phyloP scores from a whole-genome alignment of 805 yeast genomes.

The Metschnikowia picachoensis region DNA sequence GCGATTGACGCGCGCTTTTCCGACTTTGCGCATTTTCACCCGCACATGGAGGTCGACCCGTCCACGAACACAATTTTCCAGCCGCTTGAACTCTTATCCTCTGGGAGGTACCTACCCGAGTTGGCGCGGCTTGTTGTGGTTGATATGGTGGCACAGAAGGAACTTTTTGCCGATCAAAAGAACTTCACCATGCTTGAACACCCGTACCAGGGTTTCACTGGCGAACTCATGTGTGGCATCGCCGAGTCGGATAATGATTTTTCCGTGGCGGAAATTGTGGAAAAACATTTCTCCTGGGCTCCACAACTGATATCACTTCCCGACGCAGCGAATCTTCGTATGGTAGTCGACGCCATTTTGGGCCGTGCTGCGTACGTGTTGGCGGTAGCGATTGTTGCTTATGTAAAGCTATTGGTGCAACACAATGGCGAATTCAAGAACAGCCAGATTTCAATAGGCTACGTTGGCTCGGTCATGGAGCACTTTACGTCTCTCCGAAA shows the following conservation, averaged over 20 bases:
- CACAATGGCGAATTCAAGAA: conserved; percentile 19
- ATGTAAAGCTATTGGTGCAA: conserved; percentile 26
- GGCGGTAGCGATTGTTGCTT: conserved; percentile 40
- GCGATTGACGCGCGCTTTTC: conserved; percentile 32
- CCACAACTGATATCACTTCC: conserved; percentile 13
- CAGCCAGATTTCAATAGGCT: conserved; percentile 37
- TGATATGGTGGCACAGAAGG: conserved; percentile 28
- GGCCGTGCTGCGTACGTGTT: conserved; percentile 44
- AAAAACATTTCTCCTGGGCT: conserved; percentile 22
- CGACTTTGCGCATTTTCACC: conserved; percentile 18
- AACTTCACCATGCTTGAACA: conserved; percentile 13
- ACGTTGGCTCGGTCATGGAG: conserved; percentile 50
- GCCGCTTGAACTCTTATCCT: conserved; percentile 52
- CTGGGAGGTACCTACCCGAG: conserved; percentile 58
- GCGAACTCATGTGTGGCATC: conserved; percentile 40
- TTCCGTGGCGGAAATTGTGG: conserved; percentile 20
- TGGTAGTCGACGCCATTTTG: conserved; percentile 35
- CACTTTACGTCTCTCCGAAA: conserved; percentile 39
- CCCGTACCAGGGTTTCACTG: conserved; percentile 33
- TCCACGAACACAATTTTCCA: conserved; percentile 38
- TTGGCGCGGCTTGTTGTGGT: conserved; percentile 41
- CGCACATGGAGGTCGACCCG: conserved; percentile 30
- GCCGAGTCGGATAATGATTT: conserved; percentile 26
- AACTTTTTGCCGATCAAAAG: conserved; percentile 24
- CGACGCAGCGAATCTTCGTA: conserved; percentile 29